Percentiles rank a stretch among this genome's conserved stretches.
Evolutionary conservation across 805 yeast genomes (phyloP).

Genomic region (Metschnikowia baotianmanensis): DNA sequence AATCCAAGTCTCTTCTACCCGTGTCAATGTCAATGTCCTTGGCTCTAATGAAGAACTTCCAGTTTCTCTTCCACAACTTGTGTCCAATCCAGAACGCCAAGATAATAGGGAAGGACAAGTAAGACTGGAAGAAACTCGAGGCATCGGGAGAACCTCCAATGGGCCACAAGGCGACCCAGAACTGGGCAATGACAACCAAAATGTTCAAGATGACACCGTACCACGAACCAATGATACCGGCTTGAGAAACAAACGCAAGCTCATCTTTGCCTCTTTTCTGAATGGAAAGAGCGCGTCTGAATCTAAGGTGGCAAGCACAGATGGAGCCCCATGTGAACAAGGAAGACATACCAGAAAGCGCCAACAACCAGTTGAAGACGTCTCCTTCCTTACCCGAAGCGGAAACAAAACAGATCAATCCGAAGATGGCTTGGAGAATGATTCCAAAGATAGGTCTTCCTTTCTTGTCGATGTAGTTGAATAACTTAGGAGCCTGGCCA

Average conservation of each 20-base stretch:
- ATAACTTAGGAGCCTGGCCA: conserved; percentile 37
- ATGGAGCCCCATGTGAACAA: conserved; percentile 44
- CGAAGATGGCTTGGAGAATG: conserved; percentile 31
- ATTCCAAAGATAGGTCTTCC: conserved; percentile 43
- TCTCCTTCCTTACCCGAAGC: conserved; percentile 37
- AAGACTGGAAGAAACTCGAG: conserved; percentile 24
- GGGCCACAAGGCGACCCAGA: conserved; percentile 29
- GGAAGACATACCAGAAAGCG: conserved; percentile 42
- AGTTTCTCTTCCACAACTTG: conserved; percentile 22
- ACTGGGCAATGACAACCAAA: conserved; percentile 25
- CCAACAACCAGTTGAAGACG: conserved; percentile 42
- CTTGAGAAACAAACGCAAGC: conserved; percentile 53
- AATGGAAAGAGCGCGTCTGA: conserved; percentile 33
- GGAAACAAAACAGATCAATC: conserved; percentile 39
- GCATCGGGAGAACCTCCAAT: conserved; percentile 24
- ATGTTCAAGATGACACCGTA: conserved; percentile 24
- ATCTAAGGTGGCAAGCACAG: conserved; percentile 40
- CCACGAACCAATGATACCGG: conserved; percentile 37
- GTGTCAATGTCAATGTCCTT: conserved; percentile 26
- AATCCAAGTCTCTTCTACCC: conserved; percentile 26
- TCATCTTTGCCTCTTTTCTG: conserved; percentile 43
- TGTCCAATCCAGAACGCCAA: conserved; percentile 24
- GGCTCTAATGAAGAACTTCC: conserved; percentile 21
- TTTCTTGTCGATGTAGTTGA: conserved; percentile 35
- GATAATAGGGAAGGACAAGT: conserved; percentile 26